Percentiles rank a stretch among this genome's conserved stretches.
Evolutionary conservation across 805 yeast genomes (phyloP).

Genomic region (Scheffersomyces stipitis): DNA sequence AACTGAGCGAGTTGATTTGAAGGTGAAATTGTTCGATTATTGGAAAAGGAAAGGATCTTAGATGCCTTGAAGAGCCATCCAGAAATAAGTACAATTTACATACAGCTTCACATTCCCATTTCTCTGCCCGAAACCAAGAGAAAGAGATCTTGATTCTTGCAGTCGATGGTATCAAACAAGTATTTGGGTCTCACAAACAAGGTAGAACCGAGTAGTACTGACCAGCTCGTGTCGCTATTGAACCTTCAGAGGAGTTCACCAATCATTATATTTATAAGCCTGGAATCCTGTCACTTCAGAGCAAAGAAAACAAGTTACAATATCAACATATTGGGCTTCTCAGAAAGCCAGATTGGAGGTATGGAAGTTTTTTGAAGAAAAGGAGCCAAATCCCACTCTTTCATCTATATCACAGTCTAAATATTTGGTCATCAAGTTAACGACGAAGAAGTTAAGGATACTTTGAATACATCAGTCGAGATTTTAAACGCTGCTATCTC

Average conservation of each 20-base stretch:
- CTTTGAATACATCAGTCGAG: slow-evolving; percentile 13
- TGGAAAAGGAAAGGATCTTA: too few relatives aligned
- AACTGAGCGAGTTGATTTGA: too few relatives aligned
- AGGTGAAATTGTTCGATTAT: too few relatives aligned
- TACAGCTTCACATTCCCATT: slow-evolving; percentile 52
- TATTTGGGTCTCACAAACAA: slow-evolving; percentile 43
- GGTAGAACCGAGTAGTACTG: slow-evolving; percentile 51
- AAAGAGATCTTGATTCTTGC: slow-evolving; percentile 56
- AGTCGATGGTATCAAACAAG: slow-evolving; percentile 50
- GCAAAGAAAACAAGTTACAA: slow-evolving; percentile 16
- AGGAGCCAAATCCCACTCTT: slow-evolving; percentile 13
- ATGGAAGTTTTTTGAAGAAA: slow-evolving; percentile 23
- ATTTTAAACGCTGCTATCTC: slow-evolving; percentile 7
- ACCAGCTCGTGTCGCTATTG: slow-evolving; percentile 57
- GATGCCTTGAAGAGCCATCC: slow-evolving; percentile 40
- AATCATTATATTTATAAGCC: slow-evolving; percentile 5
- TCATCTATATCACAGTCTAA: slow-evolving; percentile 13
- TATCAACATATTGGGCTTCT: slow-evolving; percentile 23
- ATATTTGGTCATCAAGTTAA: slow-evolving; percentile 19
- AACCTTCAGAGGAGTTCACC: slow-evolving; percentile 13
- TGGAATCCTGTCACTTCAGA: slow-evolving; percentile 14
- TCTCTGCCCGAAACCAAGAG: slow-evolving; percentile 43
- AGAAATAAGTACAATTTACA: slow-evolving; percentile 47
- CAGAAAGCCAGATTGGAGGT: slow-evolving; percentile 35
- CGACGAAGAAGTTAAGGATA: slow-evolving; percentile 12